Evolutionary conservation across 306 rosid genomes (phyloP), one percentile per base, ranked within the genome.

Genomic region (Gastrolobium bilobum): DNA sequence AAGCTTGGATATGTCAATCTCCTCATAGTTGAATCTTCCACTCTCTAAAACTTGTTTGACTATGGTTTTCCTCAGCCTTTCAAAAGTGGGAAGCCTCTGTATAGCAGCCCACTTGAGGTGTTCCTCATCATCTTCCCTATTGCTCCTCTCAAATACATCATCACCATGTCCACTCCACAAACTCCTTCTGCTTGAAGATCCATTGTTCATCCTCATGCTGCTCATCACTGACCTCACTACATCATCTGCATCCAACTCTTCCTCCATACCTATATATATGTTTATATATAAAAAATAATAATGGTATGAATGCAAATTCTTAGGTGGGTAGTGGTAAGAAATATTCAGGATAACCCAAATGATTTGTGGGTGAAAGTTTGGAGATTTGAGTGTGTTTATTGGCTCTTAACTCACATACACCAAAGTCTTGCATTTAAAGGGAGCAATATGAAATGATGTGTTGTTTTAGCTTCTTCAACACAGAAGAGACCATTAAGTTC

Each of bases 61-160:
- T 66, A 95, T 57, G 70, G 94, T 92, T 75, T 86, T 90, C 26
- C 85, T 85, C 62, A 95, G 3, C 63, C 98, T 80, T 7, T 92
- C 98, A 78, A 87, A 95, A 1, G 99, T 92, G 1, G 99, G 97
- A 60, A 95, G 96, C 67, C 97, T 82, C 84, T 95, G 94, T 14
- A 92, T 82, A 4, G 99, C 91, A 0, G 98, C 99, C 99, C 97
- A 95, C 73, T 79, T 84, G 15, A 95, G 88, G 58, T 91, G 92
- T 35, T 89, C 95, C 46, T 92, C 96, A 40, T 91, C 86, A 1
- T 81, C 87, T 56, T 63, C 86, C 69, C 79, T 70, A 3, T 72
- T 87, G 29, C 88, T 93, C 10, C 77, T 79, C 56, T 42, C 84
- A 82, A 86, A 86, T 60, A 84, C 85, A 48, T 56, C 71, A 2